A percentile compares a stretch with the other conserved stretches of the same genome.
Conservation (phyloP, 2,329 filamentous ascomycete genomes). For the Lasiodiplodia sp. region DNA sequence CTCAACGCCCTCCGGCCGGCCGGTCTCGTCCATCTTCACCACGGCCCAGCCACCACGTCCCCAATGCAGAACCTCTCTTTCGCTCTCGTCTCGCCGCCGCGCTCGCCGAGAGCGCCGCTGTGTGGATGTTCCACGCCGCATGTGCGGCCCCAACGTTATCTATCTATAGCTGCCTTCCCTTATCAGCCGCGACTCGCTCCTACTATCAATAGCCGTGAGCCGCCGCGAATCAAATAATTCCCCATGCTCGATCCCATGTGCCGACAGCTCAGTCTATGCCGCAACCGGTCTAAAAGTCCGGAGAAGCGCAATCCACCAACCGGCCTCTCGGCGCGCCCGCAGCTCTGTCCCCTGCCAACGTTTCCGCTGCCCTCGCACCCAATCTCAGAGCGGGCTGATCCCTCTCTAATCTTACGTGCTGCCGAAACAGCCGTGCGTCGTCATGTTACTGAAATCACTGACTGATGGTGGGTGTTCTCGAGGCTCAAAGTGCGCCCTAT, state of each 20-base stretch:
- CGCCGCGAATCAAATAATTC: conserved; percentile 7
- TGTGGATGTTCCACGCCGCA: not conserved
- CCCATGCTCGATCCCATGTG: conserved; percentile 1
- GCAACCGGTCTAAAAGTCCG: conserved; percentile 16
- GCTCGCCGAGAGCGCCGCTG: not conserved
- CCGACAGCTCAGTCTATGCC: conserved; percentile 7
- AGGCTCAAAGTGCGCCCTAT: conserved; percentile 13
- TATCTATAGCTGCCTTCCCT: conserved; percentile 18
- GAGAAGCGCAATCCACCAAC: conserved; percentile 13
- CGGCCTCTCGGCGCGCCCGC: conserved; percentile 10
- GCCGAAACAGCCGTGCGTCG: conserved; percentile 13
- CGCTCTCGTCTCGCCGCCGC: not conserved
- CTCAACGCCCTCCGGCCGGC: not conserved
- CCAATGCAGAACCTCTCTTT: not conserved
- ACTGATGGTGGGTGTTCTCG: not conserved
- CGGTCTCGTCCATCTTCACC: not conserved
- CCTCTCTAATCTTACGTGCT: not conserved
- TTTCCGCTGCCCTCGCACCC: not conserved
- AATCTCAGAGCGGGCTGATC: not conserved
- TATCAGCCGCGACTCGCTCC: conserved; percentile 9
- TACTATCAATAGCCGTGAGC: conserved; percentile 23
- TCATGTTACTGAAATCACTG: not conserved
- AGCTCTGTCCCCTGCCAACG: not conserved
- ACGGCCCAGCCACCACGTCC: not conserved
- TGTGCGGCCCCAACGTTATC: conserved; percentile 7